Percentiles rank a stretch among this genome's conserved stretches.
Evolutionary conservation across 1,139 yeast genomes (phyloP).

Genomic region (Hemisphaericaspora xylanilytica): DNA sequence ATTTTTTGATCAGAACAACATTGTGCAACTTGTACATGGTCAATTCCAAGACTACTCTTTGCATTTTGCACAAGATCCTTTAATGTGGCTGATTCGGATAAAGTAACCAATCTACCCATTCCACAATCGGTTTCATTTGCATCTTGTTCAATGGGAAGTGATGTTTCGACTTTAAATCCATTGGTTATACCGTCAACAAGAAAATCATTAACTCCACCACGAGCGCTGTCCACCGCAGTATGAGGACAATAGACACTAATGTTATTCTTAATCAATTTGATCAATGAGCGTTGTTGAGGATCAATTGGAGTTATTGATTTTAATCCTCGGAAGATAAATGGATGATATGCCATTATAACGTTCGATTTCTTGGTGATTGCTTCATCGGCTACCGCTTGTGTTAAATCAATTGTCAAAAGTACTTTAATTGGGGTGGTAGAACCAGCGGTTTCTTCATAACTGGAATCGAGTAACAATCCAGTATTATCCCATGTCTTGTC

Average conservation of each 20-base stretch:
- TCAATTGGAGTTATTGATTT: constrained; percentile 67
- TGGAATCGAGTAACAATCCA: constrained; percentile 75
- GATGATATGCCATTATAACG: constrained; percentile 85
- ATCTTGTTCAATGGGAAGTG: constrained; percentile 31
- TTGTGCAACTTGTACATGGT: constrained; percentile 63
- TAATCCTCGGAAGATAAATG: constrained; percentile 87
- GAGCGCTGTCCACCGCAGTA: constrained; percentile 92
- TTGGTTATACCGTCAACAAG: constrained; percentile 60
- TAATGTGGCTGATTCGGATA: constrained; percentile 46
- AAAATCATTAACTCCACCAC: constrained; percentile 93
- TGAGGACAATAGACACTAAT: constrained; percentile 93
- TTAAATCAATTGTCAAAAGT: constrained; percentile 79
- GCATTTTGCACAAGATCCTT: constrained; percentile 48
- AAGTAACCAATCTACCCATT: constrained; percentile 72
- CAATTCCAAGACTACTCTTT: constrained; percentile 53
- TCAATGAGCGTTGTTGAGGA: constrained; percentile 77
- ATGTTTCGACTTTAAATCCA: constrained; percentile 19
- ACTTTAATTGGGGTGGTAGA: constrained; percentile 38
- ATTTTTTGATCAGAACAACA: constrained; percentile 35
- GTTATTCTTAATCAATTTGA: constrained; percentile 69
- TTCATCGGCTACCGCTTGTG: constrained; percentile 81
- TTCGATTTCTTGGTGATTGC: constrained; percentile 56
- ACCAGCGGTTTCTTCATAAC: constrained; percentile 17
- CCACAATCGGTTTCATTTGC: constrained; percentile 53
- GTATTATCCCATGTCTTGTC: constrained; percentile 94